Percentiles rank a stretch among this genome's conserved stretches.
These are phyloP conservation scores for Fragaria iinumae DNA, from an alignment of 306 rosid genomes.

Conservation along the genomic window DNA sequence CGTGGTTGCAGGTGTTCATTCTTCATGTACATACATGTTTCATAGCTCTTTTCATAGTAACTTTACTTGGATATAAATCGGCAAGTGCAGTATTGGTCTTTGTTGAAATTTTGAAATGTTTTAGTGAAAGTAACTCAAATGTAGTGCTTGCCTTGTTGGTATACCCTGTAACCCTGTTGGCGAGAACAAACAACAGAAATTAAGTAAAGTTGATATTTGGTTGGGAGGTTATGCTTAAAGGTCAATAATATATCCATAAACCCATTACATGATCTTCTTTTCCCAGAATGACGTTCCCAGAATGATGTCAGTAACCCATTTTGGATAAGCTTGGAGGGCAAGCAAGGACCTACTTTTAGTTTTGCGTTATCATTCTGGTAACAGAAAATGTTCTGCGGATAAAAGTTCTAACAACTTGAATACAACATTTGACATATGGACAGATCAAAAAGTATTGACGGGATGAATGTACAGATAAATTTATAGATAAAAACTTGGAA, in stretches of 20 bases:
- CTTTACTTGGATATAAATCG: neutral
- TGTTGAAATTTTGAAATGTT: neutral
- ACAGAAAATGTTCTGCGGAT: neutral
- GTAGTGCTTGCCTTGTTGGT: slow-evolving; percentile 3
- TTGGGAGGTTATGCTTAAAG: neutral
- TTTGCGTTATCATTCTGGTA: neutral
- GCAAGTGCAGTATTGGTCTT: neutral
- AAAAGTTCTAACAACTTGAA: slow-evolving; percentile 2
- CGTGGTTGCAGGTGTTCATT: neutral
- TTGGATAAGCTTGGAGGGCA: neutral
- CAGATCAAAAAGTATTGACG: neutral
- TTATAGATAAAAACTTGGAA: neutral
- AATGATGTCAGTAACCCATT: neutral
- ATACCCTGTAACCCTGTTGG: neutral
- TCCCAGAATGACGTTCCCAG: neutral
- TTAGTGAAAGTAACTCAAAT: neutral
- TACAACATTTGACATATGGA: neutral
- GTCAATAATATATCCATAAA: neutral
- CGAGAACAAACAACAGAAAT: neutral
- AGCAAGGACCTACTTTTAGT: neutral
- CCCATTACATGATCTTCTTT: neutral
- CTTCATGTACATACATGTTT: neutral
- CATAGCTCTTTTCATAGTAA: neutral
- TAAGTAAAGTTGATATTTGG: neutral
- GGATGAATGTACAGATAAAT: neutral